Evolutionary conservation across 2,329 filamentous ascomycete genomes (phyloP), one percentile per base, ranked within the genome.

Genomic region (Aspergillus floridensis): DNA sequence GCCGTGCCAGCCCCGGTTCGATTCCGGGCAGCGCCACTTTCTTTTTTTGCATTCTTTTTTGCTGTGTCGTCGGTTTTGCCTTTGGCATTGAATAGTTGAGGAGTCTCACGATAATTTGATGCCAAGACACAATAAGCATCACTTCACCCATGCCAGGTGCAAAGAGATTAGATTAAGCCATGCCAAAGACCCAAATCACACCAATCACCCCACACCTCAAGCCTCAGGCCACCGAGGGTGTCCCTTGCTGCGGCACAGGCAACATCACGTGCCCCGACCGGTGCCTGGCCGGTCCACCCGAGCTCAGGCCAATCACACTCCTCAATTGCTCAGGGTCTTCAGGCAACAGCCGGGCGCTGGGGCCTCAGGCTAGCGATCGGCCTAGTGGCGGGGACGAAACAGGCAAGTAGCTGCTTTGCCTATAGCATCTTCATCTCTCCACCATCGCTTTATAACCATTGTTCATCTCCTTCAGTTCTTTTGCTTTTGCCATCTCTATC

Each of bases 291-390:
- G 26, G 16, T 32, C 52, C 52, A 47, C 52, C 10, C 11, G 24
- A 46, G 52, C 52, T 47, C 38, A 2, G 11, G 2, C 52, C 52
- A 54, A 54, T 54, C 52, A 54, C 16, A 32, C n/a, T n/a, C 38
- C 35, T 35, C 26, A 22, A 12, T 32, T 19, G 11, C 22, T 31
- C 24, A 54, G 38, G 41, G 52, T 38, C 38, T 44, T 31, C 38
- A 54, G 52, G 52, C 52, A 54, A 46, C 52, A 54, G 52, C 52
- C 24, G 41, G 38, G 38, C n/a, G n/a, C 41, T 21, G 52, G 10
- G 24, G 52, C 52, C 52, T 54, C 24, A 54, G 38, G 52, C 52
- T 47, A 22, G 14, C n/a, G 52, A 8, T 21, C 41, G 22, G 35
- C 38, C 5, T 19, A 19, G 38, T 7, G 14, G 38, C 38, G 38